A percentile compares a stretch with the other conserved stretches of the same genome.
These are phyloP conservation scores for Rhamnella rubrinervis DNA, from an alignment of 331 rosid species.

Conservation along the genomic window DNA sequence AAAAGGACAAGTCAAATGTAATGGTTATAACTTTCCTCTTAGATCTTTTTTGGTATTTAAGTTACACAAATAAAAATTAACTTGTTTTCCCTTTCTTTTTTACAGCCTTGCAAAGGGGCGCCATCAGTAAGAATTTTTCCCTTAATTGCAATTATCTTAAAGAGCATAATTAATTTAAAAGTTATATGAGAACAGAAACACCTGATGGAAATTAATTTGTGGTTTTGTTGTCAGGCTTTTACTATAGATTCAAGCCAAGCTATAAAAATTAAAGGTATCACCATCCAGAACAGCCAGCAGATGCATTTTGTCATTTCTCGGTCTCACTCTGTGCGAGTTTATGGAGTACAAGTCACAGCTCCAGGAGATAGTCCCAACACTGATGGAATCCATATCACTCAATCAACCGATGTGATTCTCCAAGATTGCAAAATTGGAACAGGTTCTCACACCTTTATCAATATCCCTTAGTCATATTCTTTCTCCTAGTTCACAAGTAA, in stretches of 20 bases:
- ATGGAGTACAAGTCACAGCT: constrained; percentile 61
- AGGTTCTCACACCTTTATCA: constrained; percentile 50
- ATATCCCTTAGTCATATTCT: constrained; percentile 8
- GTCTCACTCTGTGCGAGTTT: constrained; percentile 62
- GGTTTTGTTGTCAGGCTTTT: constrained; percentile 66
- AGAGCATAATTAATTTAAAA: constrained; percentile 15
- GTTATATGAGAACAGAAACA: constrained; percentile 10
- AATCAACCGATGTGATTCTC: constrained; percentile 79
- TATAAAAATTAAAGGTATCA: constrained; percentile 71
- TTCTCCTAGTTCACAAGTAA: constrained; percentile 5
- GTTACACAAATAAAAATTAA: constrained; percentile 6
- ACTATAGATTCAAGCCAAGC: constrained; percentile 78
- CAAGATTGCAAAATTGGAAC: constrained; percentile 87
- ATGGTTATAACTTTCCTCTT: constrained; percentile 14
- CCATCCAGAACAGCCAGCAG: constrained; percentile 90
- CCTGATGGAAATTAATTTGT: constrained; percentile 20
- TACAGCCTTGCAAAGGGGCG: constrained; percentile 93
- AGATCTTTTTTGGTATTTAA: constrained; percentile 13
- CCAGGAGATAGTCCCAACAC: constrained; percentile 98
- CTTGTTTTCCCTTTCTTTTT: constrained; percentile 18
- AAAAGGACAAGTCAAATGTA: constrained; percentile 88
- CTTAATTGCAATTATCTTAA: neutral
- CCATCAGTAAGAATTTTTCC: constrained; percentile 75
- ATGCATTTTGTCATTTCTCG: constrained; percentile 73
- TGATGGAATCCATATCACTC: constrained; percentile 90